A percentile compares a stretch with the other conserved stretches of the same genome.
phyloP scores from a whole-genome alignment of 78 protist genomes.

The Dictyostelium capitatum region DNA sequence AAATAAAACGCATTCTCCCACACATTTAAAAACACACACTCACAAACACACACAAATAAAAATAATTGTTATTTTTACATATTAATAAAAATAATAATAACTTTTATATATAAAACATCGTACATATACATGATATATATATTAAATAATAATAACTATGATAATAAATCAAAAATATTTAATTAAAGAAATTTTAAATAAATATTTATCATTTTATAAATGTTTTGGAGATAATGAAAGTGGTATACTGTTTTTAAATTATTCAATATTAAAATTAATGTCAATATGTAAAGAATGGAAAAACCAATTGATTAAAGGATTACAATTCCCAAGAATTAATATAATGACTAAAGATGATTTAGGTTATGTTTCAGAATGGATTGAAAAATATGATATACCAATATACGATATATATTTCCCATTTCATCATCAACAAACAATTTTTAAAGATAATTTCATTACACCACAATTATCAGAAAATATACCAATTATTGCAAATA shows the following conservation, averaged over 20 bases:
- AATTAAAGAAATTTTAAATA: conserved; percentile 14
- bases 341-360: not conserved
- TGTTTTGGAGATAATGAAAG: not conserved
- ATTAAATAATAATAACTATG: too few species aligned
- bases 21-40: too few species aligned
- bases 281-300: conserved; percentile 7
- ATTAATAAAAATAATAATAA: too few species aligned
- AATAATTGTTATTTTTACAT: too few species aligned
- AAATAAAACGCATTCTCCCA: too few species aligned
- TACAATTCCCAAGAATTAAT: not conserved
- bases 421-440: not conserved
- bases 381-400: not conserved
- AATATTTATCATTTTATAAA: not conserved
- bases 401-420: not conserved
- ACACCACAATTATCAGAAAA: not conserved
- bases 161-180: conserved; percentile 12
- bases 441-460: not conserved
- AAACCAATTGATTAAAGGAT: not conserved
- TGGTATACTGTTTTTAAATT: not conserved
- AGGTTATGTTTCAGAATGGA: conserved; percentile 2
- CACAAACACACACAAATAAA: too few species aligned
- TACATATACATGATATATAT: too few species aligned
- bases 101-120: too few species aligned
- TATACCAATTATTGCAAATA: not conserved
- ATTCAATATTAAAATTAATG: not conserved